Evolutionary conservation across 2,329 filamentous ascomycete species (phyloP).

Genomic region (Orbilia oligospora): DNA sequence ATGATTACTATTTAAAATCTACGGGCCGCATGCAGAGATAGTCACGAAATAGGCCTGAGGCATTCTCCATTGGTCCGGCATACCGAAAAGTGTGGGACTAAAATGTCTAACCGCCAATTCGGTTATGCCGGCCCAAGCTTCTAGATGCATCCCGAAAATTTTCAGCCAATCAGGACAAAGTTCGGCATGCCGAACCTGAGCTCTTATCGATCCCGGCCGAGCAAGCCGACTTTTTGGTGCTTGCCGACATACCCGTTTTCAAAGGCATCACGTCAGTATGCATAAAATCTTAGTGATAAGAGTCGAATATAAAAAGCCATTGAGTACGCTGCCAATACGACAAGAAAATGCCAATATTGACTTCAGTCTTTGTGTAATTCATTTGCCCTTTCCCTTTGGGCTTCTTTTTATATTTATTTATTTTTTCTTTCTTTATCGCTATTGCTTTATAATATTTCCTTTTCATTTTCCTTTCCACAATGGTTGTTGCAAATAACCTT

Average conservation of each 20-base stretch:
- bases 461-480: conserved; percentile 9
- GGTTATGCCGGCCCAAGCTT: conserved; percentile 38
- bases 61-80: conserved; percentile 25
- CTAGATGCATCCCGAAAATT: conserved; percentile 14
- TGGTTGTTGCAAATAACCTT: neutral
- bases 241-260: conserved; percentile 37
- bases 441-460: conserved; percentile 1
- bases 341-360: conserved; percentile 15
- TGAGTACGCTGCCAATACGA: neutral
- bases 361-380: neutral
- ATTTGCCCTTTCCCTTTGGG: neutral
- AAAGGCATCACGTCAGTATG: neutral
- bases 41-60: neutral
- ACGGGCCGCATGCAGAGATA: neutral
- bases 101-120: conserved; percentile 46
- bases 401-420: conserved; percentile 20
- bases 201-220: conserved; percentile 17
- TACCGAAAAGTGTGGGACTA: conserved; percentile 24
- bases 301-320: conserved; percentile 35
- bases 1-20: conserved; percentile 12
- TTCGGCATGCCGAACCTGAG: conserved; percentile 26
- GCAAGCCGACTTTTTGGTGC: conserved; percentile 17
- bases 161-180: conserved; percentile 9
- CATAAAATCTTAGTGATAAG: conserved; percentile 8
- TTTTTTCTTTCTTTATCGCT: too few relatives aligned